phyloP scores from a whole-genome alignment of 108 stramenopile species.

The Nitzschia sp. region DNA sequence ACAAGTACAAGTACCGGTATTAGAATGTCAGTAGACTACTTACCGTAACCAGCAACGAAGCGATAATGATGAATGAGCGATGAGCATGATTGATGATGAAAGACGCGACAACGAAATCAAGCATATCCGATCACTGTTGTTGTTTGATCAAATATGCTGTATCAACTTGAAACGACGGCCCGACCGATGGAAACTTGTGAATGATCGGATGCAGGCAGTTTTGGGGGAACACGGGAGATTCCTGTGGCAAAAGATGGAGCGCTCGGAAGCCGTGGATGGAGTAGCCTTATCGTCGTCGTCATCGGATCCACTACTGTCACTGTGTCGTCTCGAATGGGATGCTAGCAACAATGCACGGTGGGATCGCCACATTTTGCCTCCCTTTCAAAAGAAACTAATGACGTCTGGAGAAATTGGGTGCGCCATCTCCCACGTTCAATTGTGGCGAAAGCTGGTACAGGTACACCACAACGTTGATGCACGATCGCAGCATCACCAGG shows the following conservation, averaged over 20 bases:
- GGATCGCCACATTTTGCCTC: slow-evolving; percentile 25
- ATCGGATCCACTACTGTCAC: neutral
- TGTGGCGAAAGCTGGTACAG: slow-evolving; percentile 32
- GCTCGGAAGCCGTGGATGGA: slow-evolving; percentile 37
- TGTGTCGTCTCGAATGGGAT: slow-evolving; percentile 34
- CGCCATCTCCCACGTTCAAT: slow-evolving; percentile 36
- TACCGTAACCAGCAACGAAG: too few relatives aligned
- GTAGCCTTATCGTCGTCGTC: neutral
- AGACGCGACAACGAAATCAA: too few relatives aligned
- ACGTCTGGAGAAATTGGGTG: slow-evolving; percentile 48
- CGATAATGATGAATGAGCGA: too few relatives aligned
- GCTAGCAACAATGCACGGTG: slow-evolving; percentile 38
- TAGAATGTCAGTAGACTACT: too few relatives aligned
- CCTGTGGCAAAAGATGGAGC: slow-evolving; percentile 16
- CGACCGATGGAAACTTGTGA: slow-evolving; percentile 20
- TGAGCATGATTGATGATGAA: too few relatives aligned
- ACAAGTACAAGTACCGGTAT: too few relatives aligned
- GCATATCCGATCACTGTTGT: too few relatives aligned
- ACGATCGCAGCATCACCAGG: too few relatives aligned
- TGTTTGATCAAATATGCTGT: slow-evolving; percentile 23
- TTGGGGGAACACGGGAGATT: neutral
- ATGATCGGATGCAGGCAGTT: neutral
- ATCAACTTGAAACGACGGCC: slow-evolving; percentile 35
- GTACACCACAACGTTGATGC: too few relatives aligned
- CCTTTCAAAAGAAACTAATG: slow-evolving; percentile 17